phyloP scores from a whole-genome alignment of 176 grass and related monocot genomes.

The Oryza rufipogon region DNA sequence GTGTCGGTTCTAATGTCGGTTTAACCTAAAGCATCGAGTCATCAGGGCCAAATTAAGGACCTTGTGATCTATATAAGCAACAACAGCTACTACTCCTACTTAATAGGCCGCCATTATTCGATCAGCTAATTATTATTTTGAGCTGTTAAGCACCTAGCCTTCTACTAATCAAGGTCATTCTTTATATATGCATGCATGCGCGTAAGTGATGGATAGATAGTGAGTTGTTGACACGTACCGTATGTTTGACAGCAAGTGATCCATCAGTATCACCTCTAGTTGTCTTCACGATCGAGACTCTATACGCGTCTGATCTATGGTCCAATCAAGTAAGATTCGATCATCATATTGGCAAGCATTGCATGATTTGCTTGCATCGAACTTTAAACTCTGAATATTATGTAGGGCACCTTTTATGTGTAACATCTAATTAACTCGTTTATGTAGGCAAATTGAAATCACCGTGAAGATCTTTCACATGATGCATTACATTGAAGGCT shows the following conservation, averaged over 20 bases:
- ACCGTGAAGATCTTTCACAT: background rate
- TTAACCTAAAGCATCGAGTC: slow-evolving; percentile 21
- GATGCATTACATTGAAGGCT: slow-evolving; percentile 1
- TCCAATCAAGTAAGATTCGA: background rate
- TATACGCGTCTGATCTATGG: background rate
- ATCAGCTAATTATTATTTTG: slow-evolving; percentile 21
- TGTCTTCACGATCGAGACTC: background rate
- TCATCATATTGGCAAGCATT: background rate
- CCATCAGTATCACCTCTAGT: background rate
- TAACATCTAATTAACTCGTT: background rate
- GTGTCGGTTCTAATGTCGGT: slow-evolving; percentile 15
- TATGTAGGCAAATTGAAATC: background rate
- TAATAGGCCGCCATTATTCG: background rate
- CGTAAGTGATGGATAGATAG: background rate
- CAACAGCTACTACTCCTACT: background rate
- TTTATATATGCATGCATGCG: background rate
- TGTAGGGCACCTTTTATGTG: background rate
- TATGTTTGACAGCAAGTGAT: background rate
- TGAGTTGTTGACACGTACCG: background rate
- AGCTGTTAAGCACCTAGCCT: background rate
- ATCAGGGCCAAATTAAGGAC: background rate
- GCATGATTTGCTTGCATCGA: background rate
- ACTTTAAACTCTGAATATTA: background rate
- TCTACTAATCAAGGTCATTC: background rate
- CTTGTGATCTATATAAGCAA: slow-evolving; percentile 32